Evolutionary conservation across 2,329 filamentous ascomycete species (phyloP).

Genomic region (Aspergillus fumigatus): DNA sequence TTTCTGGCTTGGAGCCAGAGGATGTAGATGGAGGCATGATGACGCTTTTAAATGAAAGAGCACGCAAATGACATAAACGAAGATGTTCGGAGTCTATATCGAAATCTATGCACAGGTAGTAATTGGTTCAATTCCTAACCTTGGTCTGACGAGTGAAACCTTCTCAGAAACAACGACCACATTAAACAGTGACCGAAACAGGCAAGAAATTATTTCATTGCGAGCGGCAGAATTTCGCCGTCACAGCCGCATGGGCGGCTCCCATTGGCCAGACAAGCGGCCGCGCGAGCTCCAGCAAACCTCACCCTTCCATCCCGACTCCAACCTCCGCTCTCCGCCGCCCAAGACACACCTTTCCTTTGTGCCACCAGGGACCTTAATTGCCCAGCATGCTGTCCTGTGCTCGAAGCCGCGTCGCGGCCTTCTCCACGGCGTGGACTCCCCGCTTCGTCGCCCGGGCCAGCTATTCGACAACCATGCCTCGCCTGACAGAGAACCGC

Average conservation of each 20-base stretch:
- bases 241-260: slow-evolving; percentile 9
- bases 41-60: neutral
- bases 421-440: slow-evolving; percentile 38
- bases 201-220: slow-evolving; percentile 9
- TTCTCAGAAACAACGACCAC: neutral
- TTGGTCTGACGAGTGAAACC: neutral
- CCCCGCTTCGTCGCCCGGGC: slow-evolving; percentile 30
- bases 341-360: slow-evolving; percentile 5
- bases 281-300: slow-evolving; percentile 26
- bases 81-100: neutral
- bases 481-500: slow-evolving; percentile 38
- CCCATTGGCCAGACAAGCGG: slow-evolving; percentile 22
- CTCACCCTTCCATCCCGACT: slow-evolving; percentile 24
- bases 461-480: slow-evolving; percentile 41
- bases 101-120: neutral
- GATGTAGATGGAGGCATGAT: slow-evolving; percentile 37
- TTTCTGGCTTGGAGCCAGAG: slow-evolving; percentile 54
- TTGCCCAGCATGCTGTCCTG: slow-evolving; percentile 42
- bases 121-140: neutral
- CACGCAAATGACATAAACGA: neutral
- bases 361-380: slow-evolving; percentile 15
- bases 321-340: slow-evolving; percentile 12
- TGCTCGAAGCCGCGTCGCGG: slow-evolving; percentile 43
- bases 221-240: slow-evolving; percentile 18
- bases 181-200: slow-evolving; percentile 10